Base-by-base conservation (phyloP, 306 rosid genomes). In the Glycyrrhiza uralensis region DNA sequence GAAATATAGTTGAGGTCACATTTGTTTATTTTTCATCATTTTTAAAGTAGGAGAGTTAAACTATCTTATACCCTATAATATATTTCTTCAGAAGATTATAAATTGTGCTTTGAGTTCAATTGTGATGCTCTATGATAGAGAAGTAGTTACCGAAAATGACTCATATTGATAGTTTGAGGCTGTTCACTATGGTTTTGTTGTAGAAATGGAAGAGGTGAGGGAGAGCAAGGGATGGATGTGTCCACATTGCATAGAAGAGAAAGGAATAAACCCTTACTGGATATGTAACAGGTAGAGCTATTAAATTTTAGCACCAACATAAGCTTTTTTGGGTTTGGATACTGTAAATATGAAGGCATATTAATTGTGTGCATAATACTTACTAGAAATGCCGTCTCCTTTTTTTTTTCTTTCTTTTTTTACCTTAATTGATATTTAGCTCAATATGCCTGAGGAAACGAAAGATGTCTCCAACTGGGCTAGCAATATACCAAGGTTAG, bases 281-380 rank as follows among this genome's bases (percentile, higher is more conserved):
- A 83, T 90, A 71, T 90, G 96, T 62, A 90, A 86, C 92, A 88
- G 96, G 96, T 90, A 75, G 11, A 29, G n/a, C n/a, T 38, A 35
- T 23, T 69, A 29, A 52, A 33, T 49, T 24, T 24, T 10, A 18
- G 14, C 32, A 24, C 14, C 26, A 24, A 14, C 20, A 49, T 23
- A 3, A 33, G 7, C 10, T 11, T 55, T 47, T 47, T 59, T 13
- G 17, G 10, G 23, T 47, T 50, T 14, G 46, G 36, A 66, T 44
- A 6, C 49, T 36, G 32, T 61, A 19, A 51, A 44, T 54, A 69
- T 59, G 19, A 6, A 59, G 49, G 49, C 63, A 4, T 39, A n/a
- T n/a, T n/a, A 15, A 26, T 17, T 42, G 56, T n/a, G 13, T 63
- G 9, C 18, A 17, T n/a, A n/a, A n/a, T n/a, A n/a, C n/a, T n/a